phyloP scores from a whole-genome alignment of 140 eudicot genomes.

The Anethum foeniculum region DNA sequence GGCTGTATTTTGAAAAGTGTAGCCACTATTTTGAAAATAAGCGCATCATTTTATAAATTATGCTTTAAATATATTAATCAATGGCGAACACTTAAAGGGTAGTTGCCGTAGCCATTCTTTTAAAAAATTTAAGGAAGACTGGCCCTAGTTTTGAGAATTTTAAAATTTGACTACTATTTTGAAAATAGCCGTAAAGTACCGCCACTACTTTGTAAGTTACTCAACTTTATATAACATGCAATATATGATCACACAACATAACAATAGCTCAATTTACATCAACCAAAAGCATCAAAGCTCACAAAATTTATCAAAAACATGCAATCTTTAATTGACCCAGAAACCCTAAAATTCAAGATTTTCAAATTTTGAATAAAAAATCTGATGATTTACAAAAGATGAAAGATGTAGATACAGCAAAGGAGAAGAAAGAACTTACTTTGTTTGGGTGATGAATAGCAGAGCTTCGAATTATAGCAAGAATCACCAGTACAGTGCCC shows the following conservation, averaged over 20 bases:
- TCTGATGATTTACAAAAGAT: neutral
- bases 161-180: too few species aligned
- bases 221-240: neutral
- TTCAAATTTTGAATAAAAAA: neutral
- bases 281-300: neutral
- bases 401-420: neutral
- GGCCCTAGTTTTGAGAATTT: too few species aligned
- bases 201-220: too few species aligned
- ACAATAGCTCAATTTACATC: neutral
- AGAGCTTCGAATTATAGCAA: neutral
- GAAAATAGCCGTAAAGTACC: too few species aligned
- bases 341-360: neutral
- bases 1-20: too few species aligned
- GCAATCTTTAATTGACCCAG: neutral
- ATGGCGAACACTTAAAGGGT: too few species aligned
- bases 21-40: too few species aligned
- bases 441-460: neutral
- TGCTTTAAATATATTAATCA: too few species aligned
- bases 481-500: neutral
- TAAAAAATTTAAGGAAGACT: too few species aligned
- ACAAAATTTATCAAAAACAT: neutral
- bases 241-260: neutral
- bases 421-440: neutral
- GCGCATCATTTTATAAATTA: too few species aligned
- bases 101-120: too few species aligned